These are phyloP conservation scores for Suillus fuscotomentosus DNA, from an alignment of 768 basidiomycete genomes.

Conservation along the genomic window DNA sequence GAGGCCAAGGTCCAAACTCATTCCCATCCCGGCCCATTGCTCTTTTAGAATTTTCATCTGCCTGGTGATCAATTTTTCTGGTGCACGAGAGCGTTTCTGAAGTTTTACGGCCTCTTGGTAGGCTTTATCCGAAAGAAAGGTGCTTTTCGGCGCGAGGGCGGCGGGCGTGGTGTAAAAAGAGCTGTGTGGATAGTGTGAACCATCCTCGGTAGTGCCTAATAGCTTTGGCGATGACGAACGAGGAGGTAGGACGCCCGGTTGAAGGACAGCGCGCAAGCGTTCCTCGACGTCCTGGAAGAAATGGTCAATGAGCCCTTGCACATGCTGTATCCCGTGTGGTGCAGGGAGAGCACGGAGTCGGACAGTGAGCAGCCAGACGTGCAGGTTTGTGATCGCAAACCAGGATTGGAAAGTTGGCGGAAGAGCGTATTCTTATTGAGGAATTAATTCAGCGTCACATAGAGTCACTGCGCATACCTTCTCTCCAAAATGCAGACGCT, in stretches of 20 bases:
- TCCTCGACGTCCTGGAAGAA: slow-evolving; percentile 95
- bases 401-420: slow-evolving; percentile 96
- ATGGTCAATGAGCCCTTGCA: slow-evolving; percentile 87
- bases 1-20: slow-evolving; percentile 78
- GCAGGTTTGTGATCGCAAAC: slow-evolving; percentile 92
- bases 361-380: slow-evolving; percentile 88
- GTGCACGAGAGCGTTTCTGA: slow-evolving; percentile 46
- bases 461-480: slow-evolving; percentile 43
- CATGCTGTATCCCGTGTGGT: slow-evolving; percentile 62
- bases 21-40: slow-evolving; percentile 82
- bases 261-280: slow-evolving; percentile 79
- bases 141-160: slow-evolving; percentile 22
- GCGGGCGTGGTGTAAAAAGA: slow-evolving; percentile 27
- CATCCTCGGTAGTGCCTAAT: slow-evolving; percentile 18
- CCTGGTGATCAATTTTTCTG: slow-evolving; percentile 75
- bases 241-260: slow-evolving; percentile 42
- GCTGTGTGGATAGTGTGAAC: slow-evolving; percentile 19
- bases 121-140: slow-evolving; percentile 25
- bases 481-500: slow-evolving; percentile 61
- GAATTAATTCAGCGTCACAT: not conserved
- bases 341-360: slow-evolving; percentile 81
- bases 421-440: slow-evolving; percentile 65
- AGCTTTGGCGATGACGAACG: slow-evolving; percentile 19
- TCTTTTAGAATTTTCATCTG: slow-evolving; percentile 93
- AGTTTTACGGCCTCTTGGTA: slow-evolving; percentile 20